A percentile compares a stretch with the other conserved stretches of the same genome.
These are phyloP conservation scores for Lotmaria passim DNA, from an alignment of 208 protist genomes.

Conservation along the genomic window DNA sequence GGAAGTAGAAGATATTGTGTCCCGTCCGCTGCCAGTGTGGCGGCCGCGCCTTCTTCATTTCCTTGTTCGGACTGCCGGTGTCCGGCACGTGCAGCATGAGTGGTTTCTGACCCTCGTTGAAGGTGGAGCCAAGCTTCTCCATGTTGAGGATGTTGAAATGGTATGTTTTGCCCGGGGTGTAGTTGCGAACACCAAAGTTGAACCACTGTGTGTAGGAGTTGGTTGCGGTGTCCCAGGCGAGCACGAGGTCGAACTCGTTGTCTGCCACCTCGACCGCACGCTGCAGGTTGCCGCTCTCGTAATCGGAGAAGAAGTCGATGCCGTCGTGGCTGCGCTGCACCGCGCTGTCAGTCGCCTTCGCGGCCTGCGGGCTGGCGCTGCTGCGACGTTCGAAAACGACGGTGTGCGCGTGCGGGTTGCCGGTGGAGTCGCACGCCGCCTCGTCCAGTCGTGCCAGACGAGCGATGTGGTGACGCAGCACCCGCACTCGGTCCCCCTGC, in stretches of 20 bases:
- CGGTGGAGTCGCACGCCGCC: constrained; percentile 40
- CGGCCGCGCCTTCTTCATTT: background rate
- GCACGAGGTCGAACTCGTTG: constrained; percentile 95
- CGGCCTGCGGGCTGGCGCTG: background rate
- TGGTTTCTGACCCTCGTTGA: constrained; percentile 95
- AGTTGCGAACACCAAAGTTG: constrained; percentile 90
- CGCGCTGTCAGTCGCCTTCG: background rate
- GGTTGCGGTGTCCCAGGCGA: constrained; percentile 94
- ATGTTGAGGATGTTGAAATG: constrained; percentile 98
- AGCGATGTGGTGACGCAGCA: constrained; percentile 69
- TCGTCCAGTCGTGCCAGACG: constrained; percentile 45
- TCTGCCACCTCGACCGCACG: constrained; percentile 85
- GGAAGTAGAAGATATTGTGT: constrained; percentile 85
- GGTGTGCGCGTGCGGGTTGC: constrained; percentile 36
- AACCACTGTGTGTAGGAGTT: constrained; percentile 98
- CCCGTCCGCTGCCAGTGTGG: constrained; percentile 67
- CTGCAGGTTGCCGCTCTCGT: constrained; percentile 96
- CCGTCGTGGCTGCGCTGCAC: constrained; percentile 18
- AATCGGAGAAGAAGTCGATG: constrained; percentile 92
- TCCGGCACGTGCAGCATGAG: constrained; percentile 85
- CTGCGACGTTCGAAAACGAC: constrained; percentile 33
- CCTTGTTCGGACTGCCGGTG: background rate
- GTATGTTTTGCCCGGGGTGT: constrained; percentile 73
- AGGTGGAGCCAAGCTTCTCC: constrained; percentile 93
- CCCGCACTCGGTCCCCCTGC: constrained; percentile 38